phyloP scores from a whole-genome alignment of 208 protist genomes.

The Borovskyia barvae region DNA sequence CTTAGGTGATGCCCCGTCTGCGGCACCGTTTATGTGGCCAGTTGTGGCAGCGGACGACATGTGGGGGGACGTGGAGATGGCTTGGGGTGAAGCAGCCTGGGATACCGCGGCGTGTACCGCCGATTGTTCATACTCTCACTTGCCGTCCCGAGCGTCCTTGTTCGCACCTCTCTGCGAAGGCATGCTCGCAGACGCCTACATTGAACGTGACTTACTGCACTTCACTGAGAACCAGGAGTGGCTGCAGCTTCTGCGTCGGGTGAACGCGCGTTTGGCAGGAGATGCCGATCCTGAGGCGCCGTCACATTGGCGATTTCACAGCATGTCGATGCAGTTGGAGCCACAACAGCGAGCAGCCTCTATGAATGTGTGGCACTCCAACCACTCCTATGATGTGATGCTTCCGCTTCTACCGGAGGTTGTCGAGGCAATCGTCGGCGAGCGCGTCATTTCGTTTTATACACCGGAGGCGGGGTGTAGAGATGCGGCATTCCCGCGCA shows the following conservation, averaged over 20 bases:
- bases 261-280: background rate
- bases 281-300: background rate
- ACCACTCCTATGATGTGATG: constrained; percentile 19
- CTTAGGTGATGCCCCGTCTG: background rate
- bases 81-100: constrained; percentile 1
- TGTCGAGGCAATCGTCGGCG: constrained; percentile 18
- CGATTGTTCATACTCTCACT: background rate
- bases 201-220: constrained; percentile 23
- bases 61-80: constrained; percentile 3
- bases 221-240: constrained; percentile 24
- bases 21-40: background rate
- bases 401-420: constrained; percentile 13
- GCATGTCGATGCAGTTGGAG: constrained; percentile 21
- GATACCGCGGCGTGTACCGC: background rate
- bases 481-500: constrained; percentile 10
- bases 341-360: constrained; percentile 18
- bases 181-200: constrained; percentile 17
- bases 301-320: constrained; percentile 18
- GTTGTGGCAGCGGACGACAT: background rate
- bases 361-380: constrained; percentile 29
- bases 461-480: constrained; percentile 2
- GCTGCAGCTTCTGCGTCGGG: constrained; percentile 3
- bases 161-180: constrained; percentile 19
- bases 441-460: constrained; percentile 23
- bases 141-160: background rate